These are phyloP conservation scores for Stagonosporopsis vannaccii DNA, from an alignment of 2,329 filamentous ascomycete species.

Conservation along the genomic window DNA sequence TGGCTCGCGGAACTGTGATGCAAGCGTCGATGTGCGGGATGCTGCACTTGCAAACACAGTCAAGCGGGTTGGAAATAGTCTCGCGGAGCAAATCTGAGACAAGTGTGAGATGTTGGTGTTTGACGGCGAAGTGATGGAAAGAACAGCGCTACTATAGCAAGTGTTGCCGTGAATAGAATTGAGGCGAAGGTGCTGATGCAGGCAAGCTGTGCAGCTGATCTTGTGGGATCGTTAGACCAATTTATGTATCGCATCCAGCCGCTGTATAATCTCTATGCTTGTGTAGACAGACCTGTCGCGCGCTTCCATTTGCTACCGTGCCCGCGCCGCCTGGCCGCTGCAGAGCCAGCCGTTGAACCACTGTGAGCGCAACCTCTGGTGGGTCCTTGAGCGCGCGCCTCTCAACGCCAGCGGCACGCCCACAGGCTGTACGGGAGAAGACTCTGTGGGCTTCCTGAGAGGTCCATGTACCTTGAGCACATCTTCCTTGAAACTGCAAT, in stretches of 20 bases:
- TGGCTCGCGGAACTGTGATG: constrained; percentile 30
- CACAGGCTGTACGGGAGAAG: constrained; percentile 37
- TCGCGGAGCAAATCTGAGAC: constrained; percentile 34
- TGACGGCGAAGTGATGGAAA: constrained; percentile 23
- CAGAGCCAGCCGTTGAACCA: constrained; percentile 36
- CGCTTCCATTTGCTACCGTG: constrained; percentile 44
- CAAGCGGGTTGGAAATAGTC: constrained; percentile 8
- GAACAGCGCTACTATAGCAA: constrained; percentile 12
- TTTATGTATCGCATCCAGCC: constrained; percentile 48
- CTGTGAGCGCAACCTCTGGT: constrained; percentile 40
- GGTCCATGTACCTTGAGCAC: constrained; percentile 28
- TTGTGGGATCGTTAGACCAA: constrained; percentile 36
- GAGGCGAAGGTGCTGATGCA: constrained; percentile 28
- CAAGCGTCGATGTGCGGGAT: constrained; percentile 34
- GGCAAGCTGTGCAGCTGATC: constrained; percentile 32
- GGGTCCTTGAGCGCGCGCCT: constrained; percentile 46
- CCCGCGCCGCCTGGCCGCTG: constrained; percentile 32
- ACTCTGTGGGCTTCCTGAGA: constrained; percentile 38
- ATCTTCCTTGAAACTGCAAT: constrained; percentile 40
- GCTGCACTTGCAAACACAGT: constrained; percentile 32
- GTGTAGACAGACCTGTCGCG: constrained; percentile 41
- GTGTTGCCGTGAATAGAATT: constrained; percentile 33
- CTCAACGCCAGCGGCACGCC: constrained; percentile 41
- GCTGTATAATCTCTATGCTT: constrained; percentile 41
- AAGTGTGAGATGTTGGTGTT: constrained; percentile 36